phyloP scores from a whole-genome alignment of 495 filamentous ascomycete genomes.

The Friedmanniomyces simplex region DNA sequence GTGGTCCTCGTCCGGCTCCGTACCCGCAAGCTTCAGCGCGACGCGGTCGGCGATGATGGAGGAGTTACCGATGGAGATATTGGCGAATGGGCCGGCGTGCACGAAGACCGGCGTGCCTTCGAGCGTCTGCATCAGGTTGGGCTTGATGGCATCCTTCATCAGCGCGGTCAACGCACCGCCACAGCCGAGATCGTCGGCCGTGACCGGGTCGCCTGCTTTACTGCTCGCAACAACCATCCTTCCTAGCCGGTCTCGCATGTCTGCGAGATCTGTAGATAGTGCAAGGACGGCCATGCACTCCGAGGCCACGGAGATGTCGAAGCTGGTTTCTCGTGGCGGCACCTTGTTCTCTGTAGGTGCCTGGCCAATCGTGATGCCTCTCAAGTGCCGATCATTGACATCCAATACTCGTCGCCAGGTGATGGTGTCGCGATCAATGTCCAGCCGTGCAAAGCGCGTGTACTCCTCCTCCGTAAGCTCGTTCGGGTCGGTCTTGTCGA shows the following conservation, averaged over 20 bases:
- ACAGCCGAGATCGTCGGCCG: slow-evolving; percentile 87
- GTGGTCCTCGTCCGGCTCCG: slow-evolving; percentile 80
- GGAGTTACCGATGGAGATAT: slow-evolving; percentile 94
- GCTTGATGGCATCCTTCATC: slow-evolving; percentile 98
- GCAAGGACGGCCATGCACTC: slow-evolving; percentile 98
- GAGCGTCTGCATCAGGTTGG: slow-evolving; percentile 95
- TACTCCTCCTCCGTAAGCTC: slow-evolving; percentile 86
- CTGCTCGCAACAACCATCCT: slow-evolving; percentile 95
- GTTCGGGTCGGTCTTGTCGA: slow-evolving; percentile 86
- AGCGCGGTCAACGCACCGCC: slow-evolving; percentile 87
- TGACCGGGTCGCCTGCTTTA: slow-evolving; percentile 75
- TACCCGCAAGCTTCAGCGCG: slow-evolving; percentile 89
- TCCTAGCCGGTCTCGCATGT: slow-evolving; percentile 90
- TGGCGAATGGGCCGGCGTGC: slow-evolving; percentile 94
- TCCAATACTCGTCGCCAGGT: slow-evolving; percentile 95
- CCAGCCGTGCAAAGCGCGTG: slow-evolving; percentile 72
- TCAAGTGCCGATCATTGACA: slow-evolving; percentile 90
- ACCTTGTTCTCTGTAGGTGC: slow-evolving; percentile 79
- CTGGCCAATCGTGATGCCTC: slow-evolving; percentile 75
- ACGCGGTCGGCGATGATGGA: slow-evolving; percentile 91
- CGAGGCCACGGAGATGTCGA: slow-evolving; percentile 94
- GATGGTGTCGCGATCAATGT: slow-evolving; percentile 94
- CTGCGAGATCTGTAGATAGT: slow-evolving; percentile 71
- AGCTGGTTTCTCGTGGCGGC: slow-evolving; percentile 70
- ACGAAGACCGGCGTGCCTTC: slow-evolving; percentile 97